A percentile compares a stretch with the other conserved stretches of the same genome.
Conservation (phyloP, 192 early-diverging fungal species). For the Tieghemiomyces parasiticus region DNA sequence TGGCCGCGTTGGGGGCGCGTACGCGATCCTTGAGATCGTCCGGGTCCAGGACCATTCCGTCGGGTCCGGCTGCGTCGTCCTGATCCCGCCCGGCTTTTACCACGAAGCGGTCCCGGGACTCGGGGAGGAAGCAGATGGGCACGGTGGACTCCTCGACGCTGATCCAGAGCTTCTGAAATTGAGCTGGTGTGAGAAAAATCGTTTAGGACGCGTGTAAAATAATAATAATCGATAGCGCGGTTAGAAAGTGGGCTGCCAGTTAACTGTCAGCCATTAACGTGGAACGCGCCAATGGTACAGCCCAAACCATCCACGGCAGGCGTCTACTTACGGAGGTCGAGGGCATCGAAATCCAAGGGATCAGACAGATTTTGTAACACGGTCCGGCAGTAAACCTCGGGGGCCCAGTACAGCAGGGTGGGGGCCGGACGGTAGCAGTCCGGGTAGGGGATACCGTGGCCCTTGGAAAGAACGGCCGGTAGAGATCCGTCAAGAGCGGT, state of each 20-base stretch:
- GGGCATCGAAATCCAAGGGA: no score
- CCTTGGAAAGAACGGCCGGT: background rate
- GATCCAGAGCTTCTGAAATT: conserved; percentile 4
- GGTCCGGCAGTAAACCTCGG: no score
- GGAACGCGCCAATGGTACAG: no score
- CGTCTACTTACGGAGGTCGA: no score
- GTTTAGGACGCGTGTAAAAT: no score
- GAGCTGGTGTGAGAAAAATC: no score
- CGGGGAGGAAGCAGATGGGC: conserved; percentile 2
- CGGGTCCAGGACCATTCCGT: background rate
- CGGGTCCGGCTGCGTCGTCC: background rate
- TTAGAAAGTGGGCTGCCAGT: no score
- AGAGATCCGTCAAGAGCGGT: background rate
- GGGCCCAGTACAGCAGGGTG: conserved; percentile 6
- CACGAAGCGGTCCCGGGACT: background rate
- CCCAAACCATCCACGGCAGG: no score
- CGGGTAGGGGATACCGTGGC: background rate
- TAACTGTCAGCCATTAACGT: no score
- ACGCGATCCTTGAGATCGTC: background rate
- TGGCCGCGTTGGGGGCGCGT: background rate
- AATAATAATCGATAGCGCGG: no score
- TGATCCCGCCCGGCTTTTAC: background rate
- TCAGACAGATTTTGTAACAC: no score
- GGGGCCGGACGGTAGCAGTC: conserved; percentile 1
- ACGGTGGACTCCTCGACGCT: conserved; percentile 10